Percentiles rank a stretch among this genome's conserved stretches.
phyloP scores from a whole-genome alignment of 768 basidiomycete species.

The Russula ochroleuca region DNA sequence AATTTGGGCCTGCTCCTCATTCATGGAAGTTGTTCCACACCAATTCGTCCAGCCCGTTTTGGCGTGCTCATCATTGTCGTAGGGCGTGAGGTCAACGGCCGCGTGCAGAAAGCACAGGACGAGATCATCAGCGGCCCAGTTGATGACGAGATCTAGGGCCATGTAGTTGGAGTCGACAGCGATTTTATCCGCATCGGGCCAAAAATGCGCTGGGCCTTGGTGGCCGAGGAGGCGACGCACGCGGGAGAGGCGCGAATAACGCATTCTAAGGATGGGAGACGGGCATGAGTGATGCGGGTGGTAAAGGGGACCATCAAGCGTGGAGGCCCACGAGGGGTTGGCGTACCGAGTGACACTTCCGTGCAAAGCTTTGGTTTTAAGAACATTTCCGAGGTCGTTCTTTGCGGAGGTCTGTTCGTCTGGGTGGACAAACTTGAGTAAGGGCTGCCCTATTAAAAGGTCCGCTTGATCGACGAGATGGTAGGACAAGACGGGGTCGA shows the following conservation, averaged over 20 bases:
- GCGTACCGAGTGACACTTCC: slow-evolving; percentile 76
- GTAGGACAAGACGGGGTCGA: slow-evolving; percentile 70
- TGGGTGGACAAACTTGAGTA: slow-evolving; percentile 78
- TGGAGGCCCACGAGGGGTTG: slow-evolving; percentile 23
- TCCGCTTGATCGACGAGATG: slow-evolving; percentile 72
- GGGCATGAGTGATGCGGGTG: slow-evolving; percentile 24
- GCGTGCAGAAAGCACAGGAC: slow-evolving; percentile 89
- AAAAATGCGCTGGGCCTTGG: slow-evolving; percentile 49
- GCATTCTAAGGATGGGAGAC: slow-evolving; percentile 49
- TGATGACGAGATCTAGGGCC: slow-evolving; percentile 85
- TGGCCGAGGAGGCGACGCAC: slow-evolving; percentile 72
- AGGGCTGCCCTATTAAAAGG: slow-evolving; percentile 62
- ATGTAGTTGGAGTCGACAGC: slow-evolving; percentile 71
- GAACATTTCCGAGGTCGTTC: slow-evolving; percentile 66
- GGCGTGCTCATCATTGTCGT: slow-evolving; percentile 69
- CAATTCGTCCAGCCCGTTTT: slow-evolving; percentile 83
- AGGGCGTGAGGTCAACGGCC: slow-evolving; percentile 61
- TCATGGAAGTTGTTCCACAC: slow-evolving; percentile 75
- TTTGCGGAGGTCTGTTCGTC: slow-evolving; percentile 75
- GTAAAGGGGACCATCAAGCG: slow-evolving; percentile 21
- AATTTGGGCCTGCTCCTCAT: slow-evolving; percentile 50
- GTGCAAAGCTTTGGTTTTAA: slow-evolving; percentile 70
- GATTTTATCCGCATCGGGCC: slow-evolving; percentile 65
- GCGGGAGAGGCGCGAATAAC: slow-evolving; percentile 70
- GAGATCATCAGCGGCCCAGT: slow-evolving; percentile 82